Evolutionary conservation across 345 rosid species (phyloP), one percentile per base, ranked within the genome.

Genomic region (Syzygium jambos): DNA sequence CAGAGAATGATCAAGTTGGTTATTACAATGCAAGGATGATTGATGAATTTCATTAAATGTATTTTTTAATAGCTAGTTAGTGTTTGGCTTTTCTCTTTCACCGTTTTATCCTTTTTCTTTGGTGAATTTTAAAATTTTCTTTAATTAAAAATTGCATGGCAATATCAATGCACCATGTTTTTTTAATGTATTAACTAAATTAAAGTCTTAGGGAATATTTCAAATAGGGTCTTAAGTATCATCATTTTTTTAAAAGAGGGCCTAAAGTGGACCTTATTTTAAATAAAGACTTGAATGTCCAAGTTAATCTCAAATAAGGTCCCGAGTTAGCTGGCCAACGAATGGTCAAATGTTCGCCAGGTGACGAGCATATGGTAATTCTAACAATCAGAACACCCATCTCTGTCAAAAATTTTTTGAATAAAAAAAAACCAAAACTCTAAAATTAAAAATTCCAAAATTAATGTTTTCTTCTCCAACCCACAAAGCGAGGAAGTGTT

Each of bases 351-450:
- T 57, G 13, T 57, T 57, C 0, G 14, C 6, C 29, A 10, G 11
- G 23, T 1, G 11, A 12, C 0, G 29, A 56, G 13, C 29, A 57
- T 57, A 12, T 4, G 6, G 25, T 57, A 57, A 22, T 57, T 57
- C 6, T 2, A 10, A 0, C 2, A 8, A 23, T 1, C 23, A 0
- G 25, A 10, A 10, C 25, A 10, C n/a, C 13, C n/a, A 57, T 57
- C 25, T 4, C 46, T 0, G 63, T 57, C 6, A 11, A 23, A 57
- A 57, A 57, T 4, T 23, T 57, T 57, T 57, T 57, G 13, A 56
- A 22, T 56, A 1, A 56, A 56, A 52, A 52, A 54, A 56, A 56
- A 2, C 6, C 53, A 52, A 56, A 16, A 53, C 13, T 23, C 3
- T 57, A 57, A 57, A 57, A 57, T 57, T 57, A 57, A 57, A 57